Conservation (phyloP, 179 eudicot genomes). For the Camellia oleifera region DNA sequence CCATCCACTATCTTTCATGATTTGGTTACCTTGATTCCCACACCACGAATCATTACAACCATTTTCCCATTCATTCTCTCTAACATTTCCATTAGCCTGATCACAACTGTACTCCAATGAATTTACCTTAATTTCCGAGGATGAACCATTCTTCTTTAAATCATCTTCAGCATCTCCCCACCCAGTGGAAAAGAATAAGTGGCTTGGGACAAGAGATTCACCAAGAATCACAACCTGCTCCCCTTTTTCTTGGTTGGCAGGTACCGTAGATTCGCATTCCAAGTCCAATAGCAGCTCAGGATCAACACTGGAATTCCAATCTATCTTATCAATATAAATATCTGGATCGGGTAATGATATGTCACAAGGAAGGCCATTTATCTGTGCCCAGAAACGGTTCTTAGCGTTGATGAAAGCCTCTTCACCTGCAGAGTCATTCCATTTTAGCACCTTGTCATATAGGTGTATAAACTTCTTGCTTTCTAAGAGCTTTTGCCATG, state of each 20-base stretch:
- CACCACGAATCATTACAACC: conserved; percentile 10
- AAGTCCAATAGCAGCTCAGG: conserved; percentile 48
- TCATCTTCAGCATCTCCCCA: conserved; percentile 34
- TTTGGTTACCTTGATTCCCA: not conserved
- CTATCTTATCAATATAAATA: conserved; percentile 55
- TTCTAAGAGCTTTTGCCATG: conserved; percentile 30
- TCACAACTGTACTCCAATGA: conserved; percentile 4
- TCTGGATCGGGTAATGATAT: conserved; percentile 60
- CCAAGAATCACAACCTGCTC: conserved; percentile 37
- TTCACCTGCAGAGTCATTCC: conserved; percentile 39
- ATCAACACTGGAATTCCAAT: conserved; percentile 60
- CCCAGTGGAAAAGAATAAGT: conserved; percentile 21
- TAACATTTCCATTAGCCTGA: conserved; percentile 2
- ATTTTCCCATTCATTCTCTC: conserved; percentile 14
- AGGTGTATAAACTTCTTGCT: conserved; percentile 25
- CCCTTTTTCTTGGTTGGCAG: conserved; percentile 19
- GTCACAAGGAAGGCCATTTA: conserved; percentile 34
- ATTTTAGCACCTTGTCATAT: conserved; percentile 32
- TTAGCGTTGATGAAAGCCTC: conserved; percentile 38
- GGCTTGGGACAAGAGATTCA: conserved; percentile 15
- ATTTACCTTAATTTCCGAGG: conserved; percentile 10
- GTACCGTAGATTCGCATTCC: conserved; percentile 26
- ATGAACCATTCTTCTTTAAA: not conserved
- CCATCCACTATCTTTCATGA: conserved; percentile 9
- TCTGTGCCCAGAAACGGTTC: conserved; percentile 38